Evolutionary conservation across 805 yeast species (phyloP), one percentile per base, ranked within the genome.

Genomic region (Barnettozyma wickerhamii): DNA sequence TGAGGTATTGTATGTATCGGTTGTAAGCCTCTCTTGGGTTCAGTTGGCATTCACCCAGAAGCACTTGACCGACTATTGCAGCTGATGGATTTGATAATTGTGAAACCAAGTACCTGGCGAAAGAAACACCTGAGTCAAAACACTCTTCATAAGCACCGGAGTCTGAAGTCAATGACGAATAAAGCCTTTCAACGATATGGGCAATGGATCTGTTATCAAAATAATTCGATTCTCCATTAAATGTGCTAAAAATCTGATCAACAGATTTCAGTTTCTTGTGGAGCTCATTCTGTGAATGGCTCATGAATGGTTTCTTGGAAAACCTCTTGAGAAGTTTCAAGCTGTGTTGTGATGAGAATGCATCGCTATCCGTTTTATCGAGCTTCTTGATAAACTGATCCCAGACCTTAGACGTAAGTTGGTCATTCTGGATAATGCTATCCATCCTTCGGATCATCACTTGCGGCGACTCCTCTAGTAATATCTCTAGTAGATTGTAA

Each of bases 11-110:
- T 6, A 40, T 29, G 43, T 63, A 69, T 19, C 60, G 50, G 1
- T 46, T 38, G 43, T 52, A 63, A 1, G 69, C 54, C 2, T 43
- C 42, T 6, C 48, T 30, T 0, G 73, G 71, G 14, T 59, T 50
- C 6, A 58, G 38, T 5, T 57, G 41, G 0, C 71, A 50, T 46
- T 69, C 74, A 12, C 51, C 55, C 10, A 44, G 37, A 6, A 58
- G 46, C 10, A 49, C 45, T 21, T 39, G 42, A 3, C 62, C 58
- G 18, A 54, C 34, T 1, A 50, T 40, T 4, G 50, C 35, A 7
- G 50, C 32, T 1, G 52, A 35, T 9, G 54, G 55, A 7, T 36
- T 30, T 1, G 45, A 38, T 4, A 57, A n/a, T 3, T 46, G 35
- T 6, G 43, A 37, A 28, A 56, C 52, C 2, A 57, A 15, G 17